A percentile compares a stretch with the other conserved stretches of the same genome.
Conservation (phyloP, 139 green algal genomes). For the Bryopsis sp. region DNA sequence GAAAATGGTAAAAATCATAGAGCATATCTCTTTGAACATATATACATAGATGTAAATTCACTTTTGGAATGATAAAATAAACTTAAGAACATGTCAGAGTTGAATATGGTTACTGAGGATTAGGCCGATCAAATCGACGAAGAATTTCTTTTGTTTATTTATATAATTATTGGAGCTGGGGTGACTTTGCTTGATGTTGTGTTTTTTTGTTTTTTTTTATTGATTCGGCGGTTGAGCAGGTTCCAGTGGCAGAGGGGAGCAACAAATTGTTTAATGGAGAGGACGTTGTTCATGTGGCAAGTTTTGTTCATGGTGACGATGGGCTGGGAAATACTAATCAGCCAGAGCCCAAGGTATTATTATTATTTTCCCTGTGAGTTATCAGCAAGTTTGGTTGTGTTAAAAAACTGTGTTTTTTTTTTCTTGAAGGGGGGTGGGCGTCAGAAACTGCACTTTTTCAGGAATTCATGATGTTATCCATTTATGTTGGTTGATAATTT, state of each 20-base stretch:
- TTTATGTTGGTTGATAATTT: no score
- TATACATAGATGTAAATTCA: no score
- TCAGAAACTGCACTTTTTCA: background rate
- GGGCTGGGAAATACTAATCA: slow-evolving; percentile 73
- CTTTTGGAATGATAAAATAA: no score
- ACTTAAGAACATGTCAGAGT: no score
- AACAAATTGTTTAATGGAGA: slow-evolving; percentile 33
- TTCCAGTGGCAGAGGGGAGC: slow-evolving; percentile 49
- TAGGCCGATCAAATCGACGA: no score
- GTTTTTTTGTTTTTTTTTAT: no score
- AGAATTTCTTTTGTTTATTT: background rate
- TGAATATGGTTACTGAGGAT: no score
- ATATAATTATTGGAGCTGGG: background rate
- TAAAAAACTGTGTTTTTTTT: background rate
- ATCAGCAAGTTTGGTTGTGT: no score
- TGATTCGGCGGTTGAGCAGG: slow-evolving; percentile 21
- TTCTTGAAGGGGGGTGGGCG: background rate
- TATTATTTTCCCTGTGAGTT: no score
- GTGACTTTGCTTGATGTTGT: no score
- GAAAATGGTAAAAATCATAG: no score
- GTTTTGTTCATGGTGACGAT: slow-evolving; percentile 84
- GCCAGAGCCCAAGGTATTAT: slow-evolving; percentile 23
- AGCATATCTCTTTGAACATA: no score
- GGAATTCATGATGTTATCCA: background rate
- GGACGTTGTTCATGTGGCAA: slow-evolving; percentile 59